Base-by-base conservation (phyloP, 1,139 yeast genomes). In the Scheffersomyces insectosa region DNA sequence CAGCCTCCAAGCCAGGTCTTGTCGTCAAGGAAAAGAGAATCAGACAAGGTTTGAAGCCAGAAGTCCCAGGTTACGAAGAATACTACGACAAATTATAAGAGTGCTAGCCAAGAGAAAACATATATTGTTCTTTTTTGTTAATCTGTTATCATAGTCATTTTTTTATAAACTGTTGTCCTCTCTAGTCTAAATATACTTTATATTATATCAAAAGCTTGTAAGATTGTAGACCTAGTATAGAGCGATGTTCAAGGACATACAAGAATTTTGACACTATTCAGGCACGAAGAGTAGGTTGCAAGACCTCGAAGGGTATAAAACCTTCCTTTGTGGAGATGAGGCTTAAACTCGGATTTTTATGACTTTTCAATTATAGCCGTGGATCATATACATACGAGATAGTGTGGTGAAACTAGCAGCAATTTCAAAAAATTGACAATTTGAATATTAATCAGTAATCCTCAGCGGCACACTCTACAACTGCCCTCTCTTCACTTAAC, bases 11-110 rank as follows among this genome's bases (percentile, higher is more conserved):
- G 85, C 95, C 98, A 66, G 98, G 98, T 87, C 79, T 77, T 62
- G 88, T 93, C 72, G 97, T 88, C 66, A 65, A 70, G 60, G 95
- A 78, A 59, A 84, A 95, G 77, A 90, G 99, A 84, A 86, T 84
- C 83, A 88, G 98, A 80, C 89, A 86, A 75, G 98, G 98, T 84
- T 73, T 88, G 83, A 93, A 93, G 88, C 90, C 88, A 66, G 85
- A 74, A 66, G 97, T 91, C 76, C 98, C 99, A 79, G 96, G 95
- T 75, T 93, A 93, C 88, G 96, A 89, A 80, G 98, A 93, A 82
- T 93, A 88, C 87, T 93, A 93, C 83, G 99, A 93, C 84, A 91
- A 91, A 81, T 89, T 93, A 80, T 93, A 89, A 84, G 79, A 56
- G 38, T 14, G 20, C 14, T 39, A 15, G 34, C 9, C 11, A 20